phyloP scores from a whole-genome alignment of 2,329 filamentous ascomycete genomes.

The Elsinoe australis region DNA sequence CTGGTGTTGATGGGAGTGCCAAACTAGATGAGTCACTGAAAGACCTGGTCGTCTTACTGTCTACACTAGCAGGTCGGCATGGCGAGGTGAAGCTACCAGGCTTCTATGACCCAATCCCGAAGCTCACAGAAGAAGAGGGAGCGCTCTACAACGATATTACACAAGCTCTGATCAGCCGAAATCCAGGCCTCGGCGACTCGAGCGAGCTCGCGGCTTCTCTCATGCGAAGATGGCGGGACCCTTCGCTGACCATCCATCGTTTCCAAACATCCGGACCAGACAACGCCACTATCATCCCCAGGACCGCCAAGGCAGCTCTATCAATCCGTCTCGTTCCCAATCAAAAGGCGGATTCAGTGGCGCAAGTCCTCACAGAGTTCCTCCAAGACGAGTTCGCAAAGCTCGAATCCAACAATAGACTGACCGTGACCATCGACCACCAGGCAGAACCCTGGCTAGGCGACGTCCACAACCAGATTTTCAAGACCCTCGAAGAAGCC shows the following conservation, averaged over 20 bases:
- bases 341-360: slow-evolving; percentile 75
- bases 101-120: slow-evolving; percentile 79
- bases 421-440: slow-evolving; percentile 81
- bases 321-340: slow-evolving; percentile 90
- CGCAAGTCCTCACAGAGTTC: slow-evolving; percentile 58
- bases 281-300: slow-evolving; percentile 85
- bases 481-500: slow-evolving; percentile 76
- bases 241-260: slow-evolving; percentile 86
- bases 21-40: slow-evolving; percentile 86
- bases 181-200: slow-evolving; percentile 55
- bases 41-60: slow-evolving; percentile 75
- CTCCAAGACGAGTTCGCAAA: slow-evolving; percentile 62
- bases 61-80: slow-evolving; percentile 70
- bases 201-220: slow-evolving; percentile 72
- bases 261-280: slow-evolving; percentile 85
- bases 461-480: slow-evolving; percentile 83
- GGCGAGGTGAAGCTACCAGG: slow-evolving; percentile 78
- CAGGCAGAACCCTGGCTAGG: slow-evolving; percentile 95
- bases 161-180: slow-evolving; percentile 63
- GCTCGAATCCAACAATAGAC: slow-evolving; percentile 70
- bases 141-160: slow-evolving; percentile 78
- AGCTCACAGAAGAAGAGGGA: slow-evolving; percentile 66
- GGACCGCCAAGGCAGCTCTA: slow-evolving; percentile 77
- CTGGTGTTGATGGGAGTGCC: slow-evolving; percentile 90
- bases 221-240: slow-evolving; percentile 92